A percentile compares a stretch with the other conserved stretches of the same genome.
Evolutionary conservation across 2,329 filamentous ascomycete species (phyloP).

Genomic region (Fusarium armeniacum): DNA sequence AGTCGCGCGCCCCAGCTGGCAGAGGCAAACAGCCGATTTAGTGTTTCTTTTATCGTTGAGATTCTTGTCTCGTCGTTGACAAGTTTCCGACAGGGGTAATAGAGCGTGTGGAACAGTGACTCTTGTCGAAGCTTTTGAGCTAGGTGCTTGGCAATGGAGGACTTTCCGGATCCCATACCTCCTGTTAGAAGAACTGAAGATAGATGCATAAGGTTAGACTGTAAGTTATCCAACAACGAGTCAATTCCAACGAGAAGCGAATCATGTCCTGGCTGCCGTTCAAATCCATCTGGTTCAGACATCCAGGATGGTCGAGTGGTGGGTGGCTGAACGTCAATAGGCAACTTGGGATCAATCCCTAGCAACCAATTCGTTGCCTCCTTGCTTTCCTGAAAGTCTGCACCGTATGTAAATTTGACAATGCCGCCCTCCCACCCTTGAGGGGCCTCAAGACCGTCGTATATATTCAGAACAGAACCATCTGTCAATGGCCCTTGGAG

Average conservation of each 20-base stretch:
- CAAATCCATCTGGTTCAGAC: slow-evolving; percentile 60
- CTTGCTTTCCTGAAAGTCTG: slow-evolving; percentile 60
- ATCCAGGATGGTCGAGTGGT: slow-evolving; percentile 75
- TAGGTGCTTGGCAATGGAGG: slow-evolving; percentile 80
- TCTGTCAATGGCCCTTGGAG: slow-evolving; percentile 90
- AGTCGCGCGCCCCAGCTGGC: slow-evolving; percentile 92
- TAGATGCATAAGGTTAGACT: slow-evolving; percentile 82
- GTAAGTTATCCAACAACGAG: slow-evolving; percentile 76
- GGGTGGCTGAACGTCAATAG: slow-evolving; percentile 81
- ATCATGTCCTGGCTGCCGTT: slow-evolving; percentile 68
- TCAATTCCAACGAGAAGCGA: slow-evolving; percentile 88
- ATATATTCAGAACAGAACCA: slow-evolving; percentile 79
- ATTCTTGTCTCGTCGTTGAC: slow-evolving; percentile 93
- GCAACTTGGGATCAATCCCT: slow-evolving; percentile 79
- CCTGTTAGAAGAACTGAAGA: slow-evolving; percentile 93
- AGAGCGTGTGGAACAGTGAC: slow-evolving; percentile 83
- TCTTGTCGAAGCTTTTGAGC: slow-evolving; percentile 80
- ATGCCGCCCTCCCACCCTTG: slow-evolving; percentile 87
- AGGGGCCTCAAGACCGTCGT: slow-evolving; percentile 66
- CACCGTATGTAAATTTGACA: slow-evolving; percentile 75
- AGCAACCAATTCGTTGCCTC: slow-evolving; percentile 77
- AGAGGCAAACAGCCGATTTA: slow-evolving; percentile 86
- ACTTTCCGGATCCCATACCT: slow-evolving; percentile 91
- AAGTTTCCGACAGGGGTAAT: slow-evolving; percentile 87
- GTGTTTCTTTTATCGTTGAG: slow-evolving; percentile 89